phyloP scores from a whole-genome alignment of 2,329 filamentous ascomycete species.

The Calonectria multiphialidica region DNA sequence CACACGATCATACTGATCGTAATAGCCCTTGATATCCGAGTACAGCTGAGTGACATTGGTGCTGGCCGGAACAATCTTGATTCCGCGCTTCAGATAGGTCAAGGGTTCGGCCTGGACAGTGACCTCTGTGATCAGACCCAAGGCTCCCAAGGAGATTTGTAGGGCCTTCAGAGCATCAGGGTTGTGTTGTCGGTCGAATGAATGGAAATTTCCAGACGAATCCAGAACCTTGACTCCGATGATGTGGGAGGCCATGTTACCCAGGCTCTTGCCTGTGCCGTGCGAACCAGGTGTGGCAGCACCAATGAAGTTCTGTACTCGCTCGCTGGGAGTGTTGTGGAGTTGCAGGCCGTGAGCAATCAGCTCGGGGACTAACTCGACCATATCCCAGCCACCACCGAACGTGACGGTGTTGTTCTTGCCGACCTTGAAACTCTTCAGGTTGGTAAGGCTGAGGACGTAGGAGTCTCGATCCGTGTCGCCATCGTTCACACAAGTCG shows the following conservation, averaged over 20 bases:
- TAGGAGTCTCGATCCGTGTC: neutral
- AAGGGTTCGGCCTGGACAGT: neutral
- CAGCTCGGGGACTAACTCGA: neutral
- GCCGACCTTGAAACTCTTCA: neutral
- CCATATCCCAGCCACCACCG: neutral
- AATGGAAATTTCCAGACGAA: neutral
- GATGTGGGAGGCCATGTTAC: neutral
- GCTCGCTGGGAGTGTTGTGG: neutral
- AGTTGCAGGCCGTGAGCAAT: neutral
- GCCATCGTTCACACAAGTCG: neutral
- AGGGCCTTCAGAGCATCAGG: neutral
- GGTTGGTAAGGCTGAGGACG: neutral
- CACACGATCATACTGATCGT: neutral
- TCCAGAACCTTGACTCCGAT: neutral
- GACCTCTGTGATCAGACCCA: neutral
- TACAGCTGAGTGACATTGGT: neutral
- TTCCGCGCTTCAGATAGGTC: neutral
- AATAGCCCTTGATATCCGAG: neutral
- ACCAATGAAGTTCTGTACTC: neutral
- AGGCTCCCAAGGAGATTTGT: neutral
- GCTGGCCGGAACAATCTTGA: neutral
- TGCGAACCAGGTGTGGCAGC: neutral
- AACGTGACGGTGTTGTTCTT: neutral
- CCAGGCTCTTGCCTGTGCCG: neutral
- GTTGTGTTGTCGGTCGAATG: neutral